phyloP scores from a whole-genome alignment of 192 early-diverging fungal genomes.

The Cetraspora pellucida region DNA sequence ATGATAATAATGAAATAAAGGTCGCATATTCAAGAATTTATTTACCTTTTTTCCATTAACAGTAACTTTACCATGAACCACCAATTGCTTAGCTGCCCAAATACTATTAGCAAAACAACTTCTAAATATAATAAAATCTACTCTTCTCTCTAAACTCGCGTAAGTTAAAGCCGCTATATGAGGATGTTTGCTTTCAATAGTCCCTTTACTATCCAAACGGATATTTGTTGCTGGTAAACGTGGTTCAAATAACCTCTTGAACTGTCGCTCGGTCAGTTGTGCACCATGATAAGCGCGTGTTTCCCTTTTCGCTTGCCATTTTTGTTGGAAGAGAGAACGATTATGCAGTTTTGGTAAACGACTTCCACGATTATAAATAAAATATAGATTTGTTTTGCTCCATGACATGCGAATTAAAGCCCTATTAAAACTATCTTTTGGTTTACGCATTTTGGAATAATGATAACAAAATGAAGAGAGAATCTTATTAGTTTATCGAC shows the following conservation, averaged over 20 bases:
- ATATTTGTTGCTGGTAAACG: constrained; percentile 71
- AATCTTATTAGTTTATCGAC: not conserved
- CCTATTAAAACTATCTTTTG: constrained; percentile 15
- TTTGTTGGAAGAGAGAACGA: constrained; percentile 87
- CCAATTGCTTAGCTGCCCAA: constrained; percentile 80
- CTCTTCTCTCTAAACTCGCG: constrained; percentile 84
- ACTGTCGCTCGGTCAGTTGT: constrained; percentile 85
- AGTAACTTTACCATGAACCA: constrained; percentile 84
- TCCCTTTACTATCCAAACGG: constrained; percentile 43
- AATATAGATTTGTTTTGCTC: constrained; percentile 91
- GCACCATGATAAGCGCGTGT: constrained; percentile 93
- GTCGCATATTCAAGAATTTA: not conserved
- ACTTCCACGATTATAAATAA: constrained; percentile 64
- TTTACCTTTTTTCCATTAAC: constrained; percentile 87
- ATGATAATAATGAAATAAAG: not conserved
- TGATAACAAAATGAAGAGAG: not conserved
- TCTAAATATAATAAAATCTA: constrained; percentile 94
- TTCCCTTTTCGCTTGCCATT: constrained; percentile 92
- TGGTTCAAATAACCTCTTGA: constrained; percentile 70
- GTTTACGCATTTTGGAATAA: constrained; percentile 21
- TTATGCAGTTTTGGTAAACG: constrained; percentile 53
- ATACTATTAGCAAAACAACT: constrained; percentile 87
- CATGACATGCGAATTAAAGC: constrained; percentile 90
- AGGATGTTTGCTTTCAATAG: constrained; percentile 52
- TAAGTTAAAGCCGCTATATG: constrained; percentile 78